phyloP scores from a whole-genome alignment of 148 eudicot genomes.

The Euryodendron excelsum region DNA sequence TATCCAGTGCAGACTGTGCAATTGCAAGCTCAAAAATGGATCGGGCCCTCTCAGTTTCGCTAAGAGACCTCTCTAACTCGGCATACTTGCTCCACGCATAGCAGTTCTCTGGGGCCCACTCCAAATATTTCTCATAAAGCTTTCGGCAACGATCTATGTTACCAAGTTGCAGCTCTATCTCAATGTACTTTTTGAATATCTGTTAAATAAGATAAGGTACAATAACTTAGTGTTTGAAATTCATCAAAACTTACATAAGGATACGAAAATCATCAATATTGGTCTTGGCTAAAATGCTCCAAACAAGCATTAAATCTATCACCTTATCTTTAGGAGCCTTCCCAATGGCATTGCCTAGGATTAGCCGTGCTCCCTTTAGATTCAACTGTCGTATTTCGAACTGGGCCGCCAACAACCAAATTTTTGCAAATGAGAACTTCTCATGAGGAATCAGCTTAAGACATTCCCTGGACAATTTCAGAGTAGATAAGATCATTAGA shows the following conservation, averaged over 20 bases:
- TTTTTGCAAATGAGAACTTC: constrained; percentile 73
- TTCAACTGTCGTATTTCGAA: constrained; percentile 72
- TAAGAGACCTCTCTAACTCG: constrained; percentile 76
- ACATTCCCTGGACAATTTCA: constrained; percentile 43
- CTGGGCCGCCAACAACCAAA: constrained; percentile 79
- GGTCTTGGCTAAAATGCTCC: background rate
- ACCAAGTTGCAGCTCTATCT: constrained; percentile 80
- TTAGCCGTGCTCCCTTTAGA: constrained; percentile 60
- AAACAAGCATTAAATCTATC: background rate
- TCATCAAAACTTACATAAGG: background rate
- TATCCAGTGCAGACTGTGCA: constrained; percentile 85
- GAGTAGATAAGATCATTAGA: too few relatives aligned
- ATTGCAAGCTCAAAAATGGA: constrained; percentile 87
- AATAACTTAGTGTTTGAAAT: background rate
- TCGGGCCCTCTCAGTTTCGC: constrained; percentile 84
- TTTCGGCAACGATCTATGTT: constrained; percentile 87
- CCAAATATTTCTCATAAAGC: constrained; percentile 84
- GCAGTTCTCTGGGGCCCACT: constrained; percentile 91
- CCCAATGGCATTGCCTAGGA: constrained; percentile 78
- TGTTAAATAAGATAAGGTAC: constrained; percentile 21
- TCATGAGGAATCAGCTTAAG: constrained; percentile 37
- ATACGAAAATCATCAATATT: background rate
- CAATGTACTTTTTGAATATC: constrained; percentile 96
- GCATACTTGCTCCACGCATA: constrained; percentile 94
- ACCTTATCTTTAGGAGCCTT: constrained; percentile 84